Evolutionary conservation across 371 early-diverging fungal species (phyloP).

Genomic region (Batkoa obscura): DNA sequence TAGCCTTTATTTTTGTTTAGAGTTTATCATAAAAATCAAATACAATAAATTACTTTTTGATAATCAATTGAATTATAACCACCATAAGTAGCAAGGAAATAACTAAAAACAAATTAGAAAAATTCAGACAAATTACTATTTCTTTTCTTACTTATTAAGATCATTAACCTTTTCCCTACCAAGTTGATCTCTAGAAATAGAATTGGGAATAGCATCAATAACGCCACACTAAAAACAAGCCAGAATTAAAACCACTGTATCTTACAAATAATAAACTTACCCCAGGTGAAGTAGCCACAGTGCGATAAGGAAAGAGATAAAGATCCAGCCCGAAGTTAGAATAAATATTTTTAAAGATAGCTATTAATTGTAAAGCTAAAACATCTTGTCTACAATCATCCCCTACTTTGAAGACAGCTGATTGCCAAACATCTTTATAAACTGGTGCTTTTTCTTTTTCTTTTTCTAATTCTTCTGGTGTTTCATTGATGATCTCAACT

Average conservation of each 20-base stretch:
- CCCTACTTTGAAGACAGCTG: conserved; percentile 98
- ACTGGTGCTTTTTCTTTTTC: conserved; percentile 13
- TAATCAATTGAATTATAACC: conserved; percentile 78
- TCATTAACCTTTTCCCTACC: conserved; percentile 97
- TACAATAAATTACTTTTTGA: no score
- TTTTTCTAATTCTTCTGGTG: conserved; percentile 16
- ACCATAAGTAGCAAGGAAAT: conserved; percentile 88
- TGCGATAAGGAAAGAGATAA: conserved; percentile 94
- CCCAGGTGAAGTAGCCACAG: conserved; percentile 94
- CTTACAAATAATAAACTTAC: no score
- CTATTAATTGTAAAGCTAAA: conserved; percentile 93
- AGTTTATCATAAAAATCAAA: no score
- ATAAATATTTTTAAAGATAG: conserved; percentile 94
- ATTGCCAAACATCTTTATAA: conserved; percentile 36
- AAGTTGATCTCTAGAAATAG: conserved; percentile 95
- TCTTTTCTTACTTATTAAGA: no score
- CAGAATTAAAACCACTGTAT: no score
- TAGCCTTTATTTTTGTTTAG: no score
- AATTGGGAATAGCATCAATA: conserved; percentile 97
- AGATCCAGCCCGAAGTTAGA: conserved; percentile 77
- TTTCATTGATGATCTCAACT: conserved; percentile 25
- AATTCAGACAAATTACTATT: no score
- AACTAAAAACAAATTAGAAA: no score
- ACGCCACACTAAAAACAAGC: no score
- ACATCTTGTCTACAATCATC: conserved; percentile 99